These are phyloP conservation scores for Podospora pseudocomata DNA, from an alignment of 495 filamentous ascomycete genomes.

Conservation along the genomic window DNA sequence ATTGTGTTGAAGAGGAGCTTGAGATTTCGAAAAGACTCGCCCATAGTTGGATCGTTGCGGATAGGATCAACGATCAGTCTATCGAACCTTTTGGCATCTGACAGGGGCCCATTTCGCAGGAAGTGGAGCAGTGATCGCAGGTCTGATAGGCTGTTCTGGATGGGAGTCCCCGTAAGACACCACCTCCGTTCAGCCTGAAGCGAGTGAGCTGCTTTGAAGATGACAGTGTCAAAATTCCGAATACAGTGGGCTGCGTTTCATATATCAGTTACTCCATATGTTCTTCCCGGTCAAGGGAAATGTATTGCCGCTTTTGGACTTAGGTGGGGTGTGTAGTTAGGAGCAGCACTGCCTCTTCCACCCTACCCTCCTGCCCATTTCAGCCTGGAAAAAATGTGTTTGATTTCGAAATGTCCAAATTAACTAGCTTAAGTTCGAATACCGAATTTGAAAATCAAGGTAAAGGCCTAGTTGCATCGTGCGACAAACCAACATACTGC, in stretches of 20 bases:
- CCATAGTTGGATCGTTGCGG: background rate
- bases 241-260: background rate
- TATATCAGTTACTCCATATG: background rate
- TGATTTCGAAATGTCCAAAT: too few species aligned
- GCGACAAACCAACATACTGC: too few species aligned
- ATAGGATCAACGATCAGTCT: background rate
- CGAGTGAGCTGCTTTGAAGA: constrained; percentile 5
- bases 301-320: too few species aligned
- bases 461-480: too few species aligned
- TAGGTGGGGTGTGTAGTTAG: too few species aligned
- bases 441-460: too few species aligned
- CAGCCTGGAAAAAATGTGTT: too few species aligned
- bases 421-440: too few species aligned
- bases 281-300: too few species aligned
- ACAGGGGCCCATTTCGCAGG: constrained; percentile 1
- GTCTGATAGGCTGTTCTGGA: constrained; percentile 1
- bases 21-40: background rate
- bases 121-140: constrained; percentile 2
- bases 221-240: background rate
- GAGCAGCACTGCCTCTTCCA: too few species aligned
- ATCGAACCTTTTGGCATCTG: background rate
- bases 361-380: too few species aligned
- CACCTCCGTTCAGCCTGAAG: constrained; percentile 2
- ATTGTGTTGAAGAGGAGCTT: background rate
- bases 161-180: constrained; percentile 8